Conservation (phyloP, 257 asterid genomes). For the Verbena officinalis region DNA sequence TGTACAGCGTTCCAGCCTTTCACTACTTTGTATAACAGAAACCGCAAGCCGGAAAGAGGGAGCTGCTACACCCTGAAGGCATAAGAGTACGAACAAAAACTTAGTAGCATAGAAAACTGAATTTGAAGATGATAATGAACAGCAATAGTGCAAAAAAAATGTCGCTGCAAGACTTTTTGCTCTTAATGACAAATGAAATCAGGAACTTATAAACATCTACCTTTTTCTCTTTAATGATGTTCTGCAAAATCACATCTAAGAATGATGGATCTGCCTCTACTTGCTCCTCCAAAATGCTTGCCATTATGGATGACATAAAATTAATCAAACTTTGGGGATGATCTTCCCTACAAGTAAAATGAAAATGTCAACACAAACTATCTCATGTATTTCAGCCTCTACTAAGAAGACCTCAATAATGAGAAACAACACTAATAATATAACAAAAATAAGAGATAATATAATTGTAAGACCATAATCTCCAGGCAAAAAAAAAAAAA, state of each 20-base stretch:
- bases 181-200: constrained; percentile 4
- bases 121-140: constrained; percentile 17
- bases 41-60: constrained; percentile 71
- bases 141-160: constrained; percentile 1
- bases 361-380: constrained; percentile 20
- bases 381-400: constrained; percentile 18
- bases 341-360: constrained; percentile 54
- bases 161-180: constrained; percentile 17
- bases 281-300: constrained; percentile 61
- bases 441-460: no score
- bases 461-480: neutral
- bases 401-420: constrained; percentile 19
- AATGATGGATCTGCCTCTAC: constrained; percentile 52
- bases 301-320: constrained; percentile 68
- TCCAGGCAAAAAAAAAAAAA: constrained; percentile 1
- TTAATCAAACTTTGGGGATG: constrained; percentile 67
- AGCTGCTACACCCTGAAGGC: constrained; percentile 55
- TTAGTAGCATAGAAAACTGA: constrained; percentile 10
- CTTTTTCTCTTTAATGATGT: constrained; percentile 68
- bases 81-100: constrained; percentile 30
- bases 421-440: constrained; percentile 1
- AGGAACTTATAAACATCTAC: constrained; percentile 35
- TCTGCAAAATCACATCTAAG: constrained; percentile 70
- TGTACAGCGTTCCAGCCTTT: constrained; percentile 52
- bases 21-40: constrained; percentile 59